A percentile compares a stretch with the other conserved stretches of the same genome.
Conservation (phyloP, 2,329 filamentous ascomycete genomes). For the Lachnellula arida region DNA sequence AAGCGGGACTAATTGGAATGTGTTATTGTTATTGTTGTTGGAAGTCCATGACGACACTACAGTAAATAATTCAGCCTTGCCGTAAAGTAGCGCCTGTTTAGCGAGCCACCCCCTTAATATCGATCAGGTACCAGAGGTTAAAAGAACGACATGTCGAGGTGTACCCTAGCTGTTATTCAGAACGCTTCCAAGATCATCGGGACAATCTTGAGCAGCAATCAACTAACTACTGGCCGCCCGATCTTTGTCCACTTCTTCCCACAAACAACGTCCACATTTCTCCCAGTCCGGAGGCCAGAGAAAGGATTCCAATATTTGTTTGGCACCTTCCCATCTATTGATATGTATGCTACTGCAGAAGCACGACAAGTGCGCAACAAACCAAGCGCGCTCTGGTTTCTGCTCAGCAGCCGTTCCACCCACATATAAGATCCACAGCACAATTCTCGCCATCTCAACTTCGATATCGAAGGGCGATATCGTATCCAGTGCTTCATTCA, state of each 20-base stretch:
- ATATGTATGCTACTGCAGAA: conserved; percentile 7
- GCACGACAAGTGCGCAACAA: conserved; percentile 5
- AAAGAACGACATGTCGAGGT: neutral
- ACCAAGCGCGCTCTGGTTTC: conserved; percentile 10
- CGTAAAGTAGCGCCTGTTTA: neutral
- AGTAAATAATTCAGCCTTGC: neutral
- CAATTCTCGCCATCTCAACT: conserved; percentile 3
- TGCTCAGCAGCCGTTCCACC: conserved; percentile 6
- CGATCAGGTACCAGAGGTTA: conserved; percentile 7
- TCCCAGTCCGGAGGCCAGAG: conserved; percentile 7
- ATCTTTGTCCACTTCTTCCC: conserved; percentile 8
- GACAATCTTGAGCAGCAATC: neutral
- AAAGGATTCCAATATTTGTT: conserved; percentile 8
- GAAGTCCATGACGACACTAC: conserved; percentile 4
- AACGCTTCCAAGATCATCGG: neutral
- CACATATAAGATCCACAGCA: conserved; percentile 15
- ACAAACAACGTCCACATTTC: neutral
- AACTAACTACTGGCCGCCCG: neutral
- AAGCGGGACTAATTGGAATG: neutral
- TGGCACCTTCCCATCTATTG: conserved; percentile 4
- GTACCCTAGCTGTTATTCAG: neutral
- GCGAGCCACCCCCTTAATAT: neutral
- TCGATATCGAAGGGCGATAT: neutral
- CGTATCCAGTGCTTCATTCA: conserved; percentile 7
- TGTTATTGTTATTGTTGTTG: neutral